Conservation (phyloP, 495 filamentous ascomycete species). For the Neurospora sublineolata region DNA sequence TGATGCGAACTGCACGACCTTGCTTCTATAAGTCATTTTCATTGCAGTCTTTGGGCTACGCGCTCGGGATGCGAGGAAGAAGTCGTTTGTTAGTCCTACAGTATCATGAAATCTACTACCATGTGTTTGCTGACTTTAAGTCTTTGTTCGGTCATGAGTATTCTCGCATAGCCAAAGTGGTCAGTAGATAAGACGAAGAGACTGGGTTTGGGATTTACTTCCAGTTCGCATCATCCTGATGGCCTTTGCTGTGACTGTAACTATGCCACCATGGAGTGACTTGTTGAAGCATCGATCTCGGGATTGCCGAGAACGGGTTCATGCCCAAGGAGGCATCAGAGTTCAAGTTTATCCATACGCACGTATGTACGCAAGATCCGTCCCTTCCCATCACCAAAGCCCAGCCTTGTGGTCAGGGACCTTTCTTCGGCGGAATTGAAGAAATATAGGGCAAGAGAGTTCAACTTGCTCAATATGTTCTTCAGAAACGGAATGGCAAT, state of each 20-base stretch:
- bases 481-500: constrained; percentile 35
- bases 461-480: constrained; percentile 21
- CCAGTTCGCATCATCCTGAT: neutral
- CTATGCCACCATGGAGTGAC: neutral
- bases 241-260: constrained; percentile 1
- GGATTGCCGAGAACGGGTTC: constrained; percentile 13
- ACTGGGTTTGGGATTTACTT: too few species aligned
- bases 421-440: constrained; percentile 43
- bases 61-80: neutral
- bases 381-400: neutral
- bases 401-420: constrained; percentile 22
- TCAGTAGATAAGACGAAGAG: too few species aligned
- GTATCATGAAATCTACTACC: neutral
- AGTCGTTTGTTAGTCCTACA: neutral
- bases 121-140: neutral
- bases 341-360: constrained; percentile 10
- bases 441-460: neutral
- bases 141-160: neutral
- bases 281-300: constrained; percentile 5
- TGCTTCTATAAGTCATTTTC: neutral
- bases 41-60: neutral
- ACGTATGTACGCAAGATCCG: neutral
- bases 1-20: neutral
- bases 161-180: too few species aligned
- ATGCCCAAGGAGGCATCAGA: constrained; percentile 9